Evolutionary conservation across 192 early-diverging fungal genomes (phyloP).

Genomic region (Podila epicladia): DNA sequence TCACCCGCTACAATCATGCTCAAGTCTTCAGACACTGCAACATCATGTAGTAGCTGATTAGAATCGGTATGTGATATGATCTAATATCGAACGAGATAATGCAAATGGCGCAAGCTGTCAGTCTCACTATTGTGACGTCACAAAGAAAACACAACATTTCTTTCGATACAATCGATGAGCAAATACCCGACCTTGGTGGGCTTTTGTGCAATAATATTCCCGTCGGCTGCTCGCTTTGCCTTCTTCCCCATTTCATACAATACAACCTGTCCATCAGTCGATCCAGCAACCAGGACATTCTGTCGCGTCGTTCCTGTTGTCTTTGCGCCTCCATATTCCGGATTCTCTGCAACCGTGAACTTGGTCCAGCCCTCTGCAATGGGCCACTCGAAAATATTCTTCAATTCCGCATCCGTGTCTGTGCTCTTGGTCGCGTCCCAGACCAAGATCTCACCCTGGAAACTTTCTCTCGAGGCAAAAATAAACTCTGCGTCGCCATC

Average conservation of each 20-base stretch:
- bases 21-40: slow-evolving; percentile 38
- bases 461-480: slow-evolving; percentile 53
- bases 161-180: not conserved
- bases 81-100: slow-evolving; percentile 5
- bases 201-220: slow-evolving; percentile 37
- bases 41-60: slow-evolving; percentile 24
- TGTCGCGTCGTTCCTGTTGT: slow-evolving; percentile 9
- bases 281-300: slow-evolving; percentile 28
- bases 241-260: slow-evolving; percentile 24
- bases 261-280: slow-evolving; percentile 29
- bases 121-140: not conserved
- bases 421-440: slow-evolving; percentile 58
- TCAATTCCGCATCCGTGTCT: slow-evolving; percentile 47
- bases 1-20: slow-evolving; percentile 36
- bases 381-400: slow-evolving; percentile 51
- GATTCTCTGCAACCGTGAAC: slow-evolving; percentile 41
- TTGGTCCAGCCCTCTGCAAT: slow-evolving; percentile 46
- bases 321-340: not conserved
- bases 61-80: slow-evolving; percentile 26
- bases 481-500: slow-evolving; percentile 14
- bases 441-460: slow-evolving; percentile 56
- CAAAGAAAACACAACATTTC: not conserved
- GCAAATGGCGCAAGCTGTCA: not conserved
- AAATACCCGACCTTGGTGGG: slow-evolving; percentile 23
- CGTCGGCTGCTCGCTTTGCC: slow-evolving; percentile 10